Conservation (phyloP, 345 rosid species). For the Erysimum cheiranthoides region DNA sequence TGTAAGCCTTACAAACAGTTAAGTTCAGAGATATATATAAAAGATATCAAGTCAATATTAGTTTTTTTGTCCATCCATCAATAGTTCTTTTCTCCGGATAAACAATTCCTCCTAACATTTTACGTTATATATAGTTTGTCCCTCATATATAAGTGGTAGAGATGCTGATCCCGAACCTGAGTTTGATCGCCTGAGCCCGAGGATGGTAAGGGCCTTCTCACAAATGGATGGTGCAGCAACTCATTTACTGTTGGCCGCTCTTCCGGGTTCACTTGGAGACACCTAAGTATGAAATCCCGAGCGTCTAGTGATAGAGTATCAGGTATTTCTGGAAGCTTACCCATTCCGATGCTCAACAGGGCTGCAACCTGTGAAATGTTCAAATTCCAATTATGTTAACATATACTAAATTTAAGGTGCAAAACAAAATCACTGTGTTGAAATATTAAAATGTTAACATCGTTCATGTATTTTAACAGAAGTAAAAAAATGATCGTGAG, state of each 20-base stretch:
- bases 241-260: conserved; percentile 70
- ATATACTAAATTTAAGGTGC: neutral
- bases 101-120: no score
- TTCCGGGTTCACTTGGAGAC: conserved; percentile 66
- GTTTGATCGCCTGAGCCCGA: conserved; percentile 19
- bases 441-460: no score
- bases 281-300: conserved; percentile 64
- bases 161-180: neutral
- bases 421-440: neutral
- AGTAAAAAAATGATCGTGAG: no score
- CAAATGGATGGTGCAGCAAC: conserved; percentile 77
- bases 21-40: no score
- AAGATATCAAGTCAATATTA: no score
- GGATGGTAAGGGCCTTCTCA: conserved; percentile 54
- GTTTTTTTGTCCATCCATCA: no score
- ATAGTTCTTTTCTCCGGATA: no score
- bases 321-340: conserved; percentile 68
- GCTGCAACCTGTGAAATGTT: conserved; percentile 62
- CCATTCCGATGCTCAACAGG: conserved; percentile 68
- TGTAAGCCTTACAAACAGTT: no score
- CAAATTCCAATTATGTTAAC: conserved; percentile 11
- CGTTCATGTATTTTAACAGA: no score
- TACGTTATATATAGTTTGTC: no score
- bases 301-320: conserved; percentile 67
- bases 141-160: neutral